These are phyloP conservation scores for Thuja plicata DNA, from an alignment of 83 land plant genomes.

Conservation along the genomic window DNA sequence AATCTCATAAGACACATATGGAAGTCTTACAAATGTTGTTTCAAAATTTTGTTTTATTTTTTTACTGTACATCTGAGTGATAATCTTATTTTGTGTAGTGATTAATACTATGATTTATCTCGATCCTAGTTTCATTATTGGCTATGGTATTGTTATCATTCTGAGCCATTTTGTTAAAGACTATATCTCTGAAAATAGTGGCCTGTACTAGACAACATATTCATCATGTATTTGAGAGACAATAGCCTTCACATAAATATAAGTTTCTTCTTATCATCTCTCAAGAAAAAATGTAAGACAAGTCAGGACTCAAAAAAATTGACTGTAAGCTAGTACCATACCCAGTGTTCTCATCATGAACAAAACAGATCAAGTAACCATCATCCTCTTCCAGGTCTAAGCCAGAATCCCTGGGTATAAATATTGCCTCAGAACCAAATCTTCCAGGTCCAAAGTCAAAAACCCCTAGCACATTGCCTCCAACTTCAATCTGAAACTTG, in stretches of 20 bases:
- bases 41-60: background rate
- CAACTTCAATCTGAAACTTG: slow-evolving; percentile 61
- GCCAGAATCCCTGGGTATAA: slow-evolving; percentile 72
- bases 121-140: background rate
- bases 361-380: slow-evolving; percentile 91
- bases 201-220: background rate
- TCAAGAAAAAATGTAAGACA: background rate
- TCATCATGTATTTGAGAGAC: background rate
- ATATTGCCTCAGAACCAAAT: slow-evolving; percentile 89
- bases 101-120: background rate
- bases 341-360: slow-evolving; percentile 88
- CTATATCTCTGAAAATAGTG: background rate
- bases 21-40: background rate
- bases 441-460: slow-evolving; percentile 74
- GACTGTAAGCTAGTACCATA: slow-evolving; percentile 20
- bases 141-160: background rate
- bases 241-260: background rate
- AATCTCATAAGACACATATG: background rate
- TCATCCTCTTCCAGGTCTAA: slow-evolving; percentile 78
- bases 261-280: background rate
- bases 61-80: background rate
- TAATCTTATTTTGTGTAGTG: background rate
- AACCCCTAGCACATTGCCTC: slow-evolving; percentile 73
- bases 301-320: background rate
- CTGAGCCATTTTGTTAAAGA: background rate